These are phyloP conservation scores for Cocos nucifera DNA, from an alignment of 176 grass and related monocot genomes.

Conservation along the genomic window DNA sequence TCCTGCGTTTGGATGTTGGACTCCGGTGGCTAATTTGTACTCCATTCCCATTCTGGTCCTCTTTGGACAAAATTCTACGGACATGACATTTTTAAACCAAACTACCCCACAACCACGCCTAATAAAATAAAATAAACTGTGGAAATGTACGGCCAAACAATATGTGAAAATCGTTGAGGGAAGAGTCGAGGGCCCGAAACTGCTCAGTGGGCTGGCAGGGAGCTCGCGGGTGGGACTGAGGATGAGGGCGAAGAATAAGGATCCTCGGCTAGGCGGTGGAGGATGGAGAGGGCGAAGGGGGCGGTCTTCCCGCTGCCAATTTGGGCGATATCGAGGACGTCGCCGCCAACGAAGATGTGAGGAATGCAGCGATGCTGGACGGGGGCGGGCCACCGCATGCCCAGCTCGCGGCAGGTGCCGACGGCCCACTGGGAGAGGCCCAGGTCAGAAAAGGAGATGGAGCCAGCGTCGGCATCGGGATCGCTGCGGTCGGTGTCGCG, in stretches of 20 bases:
- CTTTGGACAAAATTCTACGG: no score
- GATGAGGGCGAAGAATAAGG: slow-evolving; percentile 65
- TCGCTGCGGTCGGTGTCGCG: slow-evolving; percentile 1
- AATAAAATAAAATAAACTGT: no score
- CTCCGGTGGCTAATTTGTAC: no score
- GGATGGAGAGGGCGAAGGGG: slow-evolving; percentile 70
- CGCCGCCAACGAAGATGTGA: slow-evolving; percentile 54
- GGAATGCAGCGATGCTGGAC: slow-evolving; percentile 87
- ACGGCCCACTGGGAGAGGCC: slow-evolving; percentile 72
- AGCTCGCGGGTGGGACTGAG: slow-evolving; percentile 74
- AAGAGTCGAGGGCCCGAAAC: slow-evolving; percentile 80
- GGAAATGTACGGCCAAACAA: no score
- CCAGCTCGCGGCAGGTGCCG: slow-evolving; percentile 44
- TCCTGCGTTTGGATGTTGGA: no score
- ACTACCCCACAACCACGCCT: no score
- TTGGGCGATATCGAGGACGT: slow-evolving; percentile 72
- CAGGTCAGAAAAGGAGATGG: slow-evolving; percentile 49
- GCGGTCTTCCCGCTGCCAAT: slow-evolving; percentile 94
- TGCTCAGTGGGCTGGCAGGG: slow-evolving; percentile 72
- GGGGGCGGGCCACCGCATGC: slow-evolving; percentile 45
- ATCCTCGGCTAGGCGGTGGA: slow-evolving; percentile 66
- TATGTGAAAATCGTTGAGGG: no score
- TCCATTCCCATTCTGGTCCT: no score
- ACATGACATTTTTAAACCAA: no score
- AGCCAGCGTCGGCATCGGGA: not conserved